These are phyloP conservation scores for Xylariomycetidae sp. DNA, from an alignment of 2,329 filamentous ascomycete species.

Conservation along the genomic window DNA sequence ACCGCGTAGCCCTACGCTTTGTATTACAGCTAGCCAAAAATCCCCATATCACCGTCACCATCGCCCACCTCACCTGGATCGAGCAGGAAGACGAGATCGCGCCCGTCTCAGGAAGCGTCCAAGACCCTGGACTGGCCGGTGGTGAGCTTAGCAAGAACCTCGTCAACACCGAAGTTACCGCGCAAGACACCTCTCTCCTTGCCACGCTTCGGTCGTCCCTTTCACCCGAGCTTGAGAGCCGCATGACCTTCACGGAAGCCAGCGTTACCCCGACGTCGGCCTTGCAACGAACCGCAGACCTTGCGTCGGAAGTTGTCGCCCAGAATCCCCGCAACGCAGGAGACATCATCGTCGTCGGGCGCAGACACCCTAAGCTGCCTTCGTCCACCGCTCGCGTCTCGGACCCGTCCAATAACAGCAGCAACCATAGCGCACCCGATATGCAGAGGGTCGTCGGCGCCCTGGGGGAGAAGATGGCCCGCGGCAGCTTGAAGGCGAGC, in stretches of 20 bases:
- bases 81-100: constrained; percentile 22
- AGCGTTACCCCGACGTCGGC: constrained; percentile 35
- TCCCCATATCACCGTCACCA: constrained; percentile 70
- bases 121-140: too few species aligned
- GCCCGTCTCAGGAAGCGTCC: constrained; percentile 10
- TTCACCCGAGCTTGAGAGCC: constrained; percentile 25
- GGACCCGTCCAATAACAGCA: too few species aligned
- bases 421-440: constrained; percentile 30
- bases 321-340: constrained; percentile 61
- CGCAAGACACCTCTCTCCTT: constrained; percentile 31
- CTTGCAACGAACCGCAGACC: constrained; percentile 42
- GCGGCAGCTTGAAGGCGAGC: constrained; percentile 58
- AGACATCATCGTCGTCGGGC: constrained; percentile 65
- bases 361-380: constrained; percentile 37
- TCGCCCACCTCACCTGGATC: constrained; percentile 53
- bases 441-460: constrained; percentile 51
- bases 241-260: constrained; percentile 46
- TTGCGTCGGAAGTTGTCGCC: constrained; percentile 56
- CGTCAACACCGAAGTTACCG: constrained; percentile 27
- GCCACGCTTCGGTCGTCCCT: constrained; percentile 29
- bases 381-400: constrained; percentile 6
- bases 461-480: constrained; percentile 57
- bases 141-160: too few species aligned
- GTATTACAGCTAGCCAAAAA: constrained; percentile 82
- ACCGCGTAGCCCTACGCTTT: constrained; percentile 72